Conservation (phyloP, 73 alveolate genomes). For the Stentor roeselii region DNA sequence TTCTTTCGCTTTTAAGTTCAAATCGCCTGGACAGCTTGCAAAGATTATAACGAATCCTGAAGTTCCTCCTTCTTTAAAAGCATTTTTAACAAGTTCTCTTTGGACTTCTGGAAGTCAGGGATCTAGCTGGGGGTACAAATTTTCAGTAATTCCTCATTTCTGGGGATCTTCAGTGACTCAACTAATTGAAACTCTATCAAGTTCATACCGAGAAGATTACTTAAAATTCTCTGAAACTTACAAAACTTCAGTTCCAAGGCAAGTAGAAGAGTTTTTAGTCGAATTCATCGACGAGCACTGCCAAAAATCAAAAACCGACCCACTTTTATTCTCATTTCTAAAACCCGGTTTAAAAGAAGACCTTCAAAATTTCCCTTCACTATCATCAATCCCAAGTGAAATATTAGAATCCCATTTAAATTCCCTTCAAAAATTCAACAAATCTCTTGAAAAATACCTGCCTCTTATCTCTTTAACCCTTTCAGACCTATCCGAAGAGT, state of each 20-base stretch:
- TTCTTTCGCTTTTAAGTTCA: no score
- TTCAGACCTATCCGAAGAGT: not conserved
- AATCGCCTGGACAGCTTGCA: no score
- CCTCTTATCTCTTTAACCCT: constrained; percentile 3
- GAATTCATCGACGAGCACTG: not conserved
- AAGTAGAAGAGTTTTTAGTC: constrained; percentile 17
- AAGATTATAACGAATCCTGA: no score
- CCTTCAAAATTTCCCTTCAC: not conserved
- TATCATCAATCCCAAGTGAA: constrained; percentile 3
- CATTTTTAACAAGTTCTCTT: no score
- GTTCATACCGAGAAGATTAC: constrained; percentile 12
- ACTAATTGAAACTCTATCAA: not conserved
- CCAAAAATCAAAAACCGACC: not conserved
- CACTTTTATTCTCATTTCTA: not conserved
- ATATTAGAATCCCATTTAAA: not conserved
- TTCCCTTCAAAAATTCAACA: not conserved
- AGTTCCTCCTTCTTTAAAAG: no score
- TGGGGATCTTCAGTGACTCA: not conserved
- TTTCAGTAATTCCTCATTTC: constrained; percentile 11
- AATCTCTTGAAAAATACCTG: not conserved
- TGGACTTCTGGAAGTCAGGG: no score
- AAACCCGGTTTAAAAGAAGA: not conserved
- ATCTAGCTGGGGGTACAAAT: constrained; percentile 31
- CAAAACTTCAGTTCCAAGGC: not conserved
- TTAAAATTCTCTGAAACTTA: not conserved